Base-by-base conservation (phyloP, 2,329 filamentous ascomycete genomes). In the Talaromyces pinophilus region DNA sequence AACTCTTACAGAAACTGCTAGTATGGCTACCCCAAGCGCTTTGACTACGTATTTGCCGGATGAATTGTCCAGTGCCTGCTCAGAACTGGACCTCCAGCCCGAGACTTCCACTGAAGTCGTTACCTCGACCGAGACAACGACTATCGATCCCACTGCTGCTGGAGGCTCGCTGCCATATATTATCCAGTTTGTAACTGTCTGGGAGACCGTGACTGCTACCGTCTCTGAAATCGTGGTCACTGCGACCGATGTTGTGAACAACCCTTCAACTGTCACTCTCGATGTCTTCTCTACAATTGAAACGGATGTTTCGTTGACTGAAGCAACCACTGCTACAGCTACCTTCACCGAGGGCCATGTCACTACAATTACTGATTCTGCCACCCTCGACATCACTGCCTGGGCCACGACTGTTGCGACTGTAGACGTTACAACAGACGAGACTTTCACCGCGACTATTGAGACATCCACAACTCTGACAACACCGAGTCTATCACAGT, bases 31-130 rank as follows among this genome's bases (percentile, higher is more conserved):
- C 3, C 54, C 54, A 6, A 35, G 33, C 1, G 33, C 13, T 2
- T 22, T 40, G 54, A 38, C 28, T 8, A 35, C 54, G 1, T 57
- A 57, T 8, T 57, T n/a, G 10, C 30, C 54, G 3, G 54, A 57
- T 38, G 54, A 57, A 57, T 19, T 57, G 30, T 57, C 54, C n/a
- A 57, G 54, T 15, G 54, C 54, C n/a, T 40, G 54, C 54, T 57
- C 30, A 7, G 54, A 57, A 22, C 7, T 57, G 54, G 33, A 57
- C 33, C 54, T 57, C 25, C 33, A 57, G 17, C 54, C 54, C 2
- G 54, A 57, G 54, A 57, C 54, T 19, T 57, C 33, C 19, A 57
- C 54, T 2, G 15, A 57, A 1, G 4, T 38, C 5, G 33, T 57
- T 19, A 57, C 28, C 10, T 10, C 30, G 33, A 57, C 54, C 15